Conservation (phyloP, 352 stramenopile species). For the Globisporangium solare region DNA sequence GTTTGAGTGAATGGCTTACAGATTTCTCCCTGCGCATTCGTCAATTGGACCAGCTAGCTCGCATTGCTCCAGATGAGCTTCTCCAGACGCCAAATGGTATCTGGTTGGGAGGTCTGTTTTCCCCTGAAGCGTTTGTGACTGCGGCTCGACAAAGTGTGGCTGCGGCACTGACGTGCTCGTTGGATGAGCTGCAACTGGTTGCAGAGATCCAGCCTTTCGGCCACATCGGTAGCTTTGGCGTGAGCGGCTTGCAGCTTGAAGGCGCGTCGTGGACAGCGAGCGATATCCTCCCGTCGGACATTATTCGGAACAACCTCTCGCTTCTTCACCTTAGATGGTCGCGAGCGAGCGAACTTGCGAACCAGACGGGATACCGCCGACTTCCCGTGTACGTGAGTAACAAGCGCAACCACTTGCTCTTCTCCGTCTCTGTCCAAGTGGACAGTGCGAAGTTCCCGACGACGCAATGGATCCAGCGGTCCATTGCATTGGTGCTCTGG, state of each 20-base stretch:
- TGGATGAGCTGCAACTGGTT: slow-evolving; percentile 86
- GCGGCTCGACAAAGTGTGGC: slow-evolving; percentile 89
- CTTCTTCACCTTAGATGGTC: slow-evolving; percentile 73
- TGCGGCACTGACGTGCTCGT: slow-evolving; percentile 65
- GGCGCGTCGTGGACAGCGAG: slow-evolving; percentile 65
- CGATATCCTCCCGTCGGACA: slow-evolving; percentile 71
- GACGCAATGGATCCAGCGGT: slow-evolving; percentile 77
- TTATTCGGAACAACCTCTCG: slow-evolving; percentile 67
- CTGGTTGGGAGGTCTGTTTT: slow-evolving; percentile 92
- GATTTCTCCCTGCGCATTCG: slow-evolving; percentile 76
- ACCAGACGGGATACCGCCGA: slow-evolving; percentile 23
- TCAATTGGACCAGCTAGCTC: slow-evolving; percentile 51
- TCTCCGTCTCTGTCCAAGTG: slow-evolving; percentile 71
- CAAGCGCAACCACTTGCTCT: slow-evolving; percentile 71
- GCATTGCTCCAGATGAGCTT: slow-evolving; percentile 39
- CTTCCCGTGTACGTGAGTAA: slow-evolving; percentile 86
- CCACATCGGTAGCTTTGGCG: slow-evolving; percentile 46
- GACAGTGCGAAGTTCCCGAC: slow-evolving; percentile 44
- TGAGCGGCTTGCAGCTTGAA: slow-evolving; percentile 79
- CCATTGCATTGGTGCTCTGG: slow-evolving; percentile 79
- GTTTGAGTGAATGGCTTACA: slow-evolving; percentile 74
- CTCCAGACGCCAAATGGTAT: slow-evolving; percentile 36
- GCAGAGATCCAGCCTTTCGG: slow-evolving; percentile 48
- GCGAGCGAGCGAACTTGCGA: slow-evolving; percentile 23
- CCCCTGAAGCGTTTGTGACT: slow-evolving; percentile 90